Evolutionary conservation across 768 basidiomycete genomes (phyloP).

Genomic region (Naematelia encephala): DNA sequence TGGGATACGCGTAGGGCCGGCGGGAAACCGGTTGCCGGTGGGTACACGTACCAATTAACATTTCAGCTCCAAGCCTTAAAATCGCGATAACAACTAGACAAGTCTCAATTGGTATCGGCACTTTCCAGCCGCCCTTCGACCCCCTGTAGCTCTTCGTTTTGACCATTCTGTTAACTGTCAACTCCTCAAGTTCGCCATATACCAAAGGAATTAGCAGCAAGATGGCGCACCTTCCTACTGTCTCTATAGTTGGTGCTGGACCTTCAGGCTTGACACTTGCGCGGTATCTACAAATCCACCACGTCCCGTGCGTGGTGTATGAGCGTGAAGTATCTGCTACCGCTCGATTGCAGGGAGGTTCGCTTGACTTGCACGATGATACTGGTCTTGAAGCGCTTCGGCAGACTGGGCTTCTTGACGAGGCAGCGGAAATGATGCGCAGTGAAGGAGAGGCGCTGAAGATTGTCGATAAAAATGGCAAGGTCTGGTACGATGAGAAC

Average conservation of each 20-base stretch:
- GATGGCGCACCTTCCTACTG: background rate
- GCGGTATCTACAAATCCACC: conserved; percentile 35
- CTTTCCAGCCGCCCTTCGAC: no score
- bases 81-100: background rate
- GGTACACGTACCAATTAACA: background rate
- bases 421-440: conserved; percentile 31
- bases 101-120: no score
- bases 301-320: conserved; percentile 29
- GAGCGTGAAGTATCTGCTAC: conserved; percentile 30
- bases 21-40: background rate
- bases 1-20: background rate
- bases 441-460: conserved; percentile 33
- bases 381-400: conserved; percentile 36
- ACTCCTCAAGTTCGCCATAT: no score
- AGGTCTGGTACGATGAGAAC: conserved; percentile 24
- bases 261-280: conserved; percentile 45
- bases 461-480: conserved; percentile 29
- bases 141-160: no score
- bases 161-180: no score
- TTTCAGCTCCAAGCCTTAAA: background rate
- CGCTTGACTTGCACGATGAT: conserved; percentile 44
- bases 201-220: background rate
- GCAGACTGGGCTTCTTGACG: conserved; percentile 30
- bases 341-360: conserved; percentile 35
- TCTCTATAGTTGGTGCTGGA: conserved; percentile 40